phyloP scores from a whole-genome alignment of 352 stramenopile genomes.

The Stephanocyclus meneghinianus region DNA sequence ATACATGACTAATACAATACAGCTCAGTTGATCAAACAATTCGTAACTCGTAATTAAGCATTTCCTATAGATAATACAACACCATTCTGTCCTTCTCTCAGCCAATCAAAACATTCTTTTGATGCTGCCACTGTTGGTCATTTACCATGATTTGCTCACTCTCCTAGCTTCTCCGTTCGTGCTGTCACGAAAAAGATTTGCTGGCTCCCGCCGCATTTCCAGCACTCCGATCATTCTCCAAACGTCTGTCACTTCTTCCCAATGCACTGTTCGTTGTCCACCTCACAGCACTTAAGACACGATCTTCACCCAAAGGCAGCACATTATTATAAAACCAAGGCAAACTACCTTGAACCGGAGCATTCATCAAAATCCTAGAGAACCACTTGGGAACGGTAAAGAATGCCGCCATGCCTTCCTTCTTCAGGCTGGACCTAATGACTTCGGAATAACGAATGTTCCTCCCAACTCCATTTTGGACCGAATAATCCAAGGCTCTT shows the following conservation, averaged over 20 bases:
- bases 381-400: conserved; percentile 76
- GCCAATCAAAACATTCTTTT: neutral
- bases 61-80: neutral
- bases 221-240: neutral
- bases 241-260: neutral
- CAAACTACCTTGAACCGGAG: conserved; percentile 66
- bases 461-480: conserved; percentile 19
- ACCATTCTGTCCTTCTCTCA: neutral
- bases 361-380: conserved; percentile 80
- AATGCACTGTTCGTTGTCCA: conserved; percentile 12
- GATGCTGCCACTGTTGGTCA: no score
- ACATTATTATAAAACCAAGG: conserved; percentile 83
- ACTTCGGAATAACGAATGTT: conserved; percentile 65
- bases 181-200: conserved; percentile 2
- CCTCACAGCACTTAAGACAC: conserved; percentile 35
- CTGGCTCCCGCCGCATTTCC: neutral
- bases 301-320: conserved; percentile 70
- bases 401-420: conserved; percentile 72
- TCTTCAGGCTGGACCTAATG: conserved; percentile 50
- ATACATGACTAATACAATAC: no score
- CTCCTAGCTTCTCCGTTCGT: neutral
- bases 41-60: neutral
- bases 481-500: conserved; percentile 61
- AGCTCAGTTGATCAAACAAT: no score
- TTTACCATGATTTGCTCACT: no score